A percentile compares a stretch with the other conserved stretches of the same genome.
phyloP scores from a whole-genome alignment of 75 land plant species.

The Larix kaempferi region DNA sequence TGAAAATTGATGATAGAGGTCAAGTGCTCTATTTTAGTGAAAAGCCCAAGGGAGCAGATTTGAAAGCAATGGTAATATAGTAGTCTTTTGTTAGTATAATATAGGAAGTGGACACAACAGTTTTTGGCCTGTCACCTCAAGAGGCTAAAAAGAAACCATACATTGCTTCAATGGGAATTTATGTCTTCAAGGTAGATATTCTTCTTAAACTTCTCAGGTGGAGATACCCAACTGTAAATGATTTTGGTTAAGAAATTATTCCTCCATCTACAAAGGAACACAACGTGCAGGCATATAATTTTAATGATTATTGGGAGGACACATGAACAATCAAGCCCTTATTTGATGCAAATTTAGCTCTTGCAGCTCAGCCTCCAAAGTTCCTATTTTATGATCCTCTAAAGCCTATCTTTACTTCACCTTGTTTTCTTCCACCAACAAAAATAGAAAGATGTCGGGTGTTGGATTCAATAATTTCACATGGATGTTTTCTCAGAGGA shows the following conservation, averaged over 20 bases:
- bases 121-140: slow-evolving; percentile 38
- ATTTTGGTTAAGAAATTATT: slow-evolving; percentile 86
- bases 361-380: slow-evolving; percentile 81
- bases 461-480: slow-evolving; percentile 59
- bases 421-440: slow-evolving; percentile 88
- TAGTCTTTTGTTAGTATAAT: background rate
- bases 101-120: slow-evolving; percentile 59
- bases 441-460: slow-evolving; percentile 93
- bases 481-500: slow-evolving; percentile 68
- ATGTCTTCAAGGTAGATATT: slow-evolving; percentile 42
- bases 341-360: slow-evolving; percentile 85
- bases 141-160: slow-evolving; percentile 43
- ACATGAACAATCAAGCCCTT: slow-evolving; percentile 89
- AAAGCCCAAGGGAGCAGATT: slow-evolving; percentile 80
- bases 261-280: slow-evolving; percentile 69
- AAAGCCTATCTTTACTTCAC: slow-evolving; percentile 92
- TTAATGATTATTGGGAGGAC: slow-evolving; percentile 94
- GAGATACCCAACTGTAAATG: slow-evolving; percentile 82
- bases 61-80: slow-evolving; percentile 67
- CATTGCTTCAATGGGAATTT: slow-evolving; percentile 59
- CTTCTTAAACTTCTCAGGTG: slow-evolving; percentile 46
- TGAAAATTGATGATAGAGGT: slow-evolving; percentile 80
- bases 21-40: slow-evolving; percentile 65
- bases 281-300: slow-evolving; percentile 79
- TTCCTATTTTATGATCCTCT: slow-evolving; percentile 87